phyloP scores from a whole-genome alignment of 495 filamentous ascomycete species.

The Penicillium samsonianum region DNA sequence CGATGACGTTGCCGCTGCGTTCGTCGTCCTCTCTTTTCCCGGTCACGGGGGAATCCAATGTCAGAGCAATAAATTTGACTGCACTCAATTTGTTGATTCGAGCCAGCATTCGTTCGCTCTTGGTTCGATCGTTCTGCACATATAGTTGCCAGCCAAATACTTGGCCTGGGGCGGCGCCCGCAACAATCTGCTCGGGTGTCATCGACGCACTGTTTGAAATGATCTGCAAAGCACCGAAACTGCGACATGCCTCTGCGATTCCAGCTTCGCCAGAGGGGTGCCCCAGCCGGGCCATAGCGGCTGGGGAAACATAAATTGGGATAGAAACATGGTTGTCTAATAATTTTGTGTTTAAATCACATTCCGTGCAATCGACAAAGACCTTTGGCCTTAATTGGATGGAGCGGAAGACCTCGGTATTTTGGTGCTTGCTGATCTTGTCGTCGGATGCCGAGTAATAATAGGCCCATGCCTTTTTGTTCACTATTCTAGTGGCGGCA shows the following conservation, averaged over 20 bases:
- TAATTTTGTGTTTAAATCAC: constrained; percentile 66
- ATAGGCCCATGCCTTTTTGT: constrained; percentile 85
- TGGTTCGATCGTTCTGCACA: constrained; percentile 74
- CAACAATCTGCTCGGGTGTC: constrained; percentile 83
- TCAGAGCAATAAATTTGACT: constrained; percentile 79
- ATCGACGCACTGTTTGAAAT: constrained; percentile 86
- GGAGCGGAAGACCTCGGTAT: constrained; percentile 71
- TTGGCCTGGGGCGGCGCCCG: constrained; percentile 62
- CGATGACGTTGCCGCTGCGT: constrained; percentile 49
- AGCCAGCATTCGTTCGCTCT: constrained; percentile 76
- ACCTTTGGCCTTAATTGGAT: constrained; percentile 84
- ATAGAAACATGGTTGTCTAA: constrained; percentile 66
- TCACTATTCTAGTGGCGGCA: constrained; percentile 43
- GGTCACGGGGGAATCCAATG: constrained; percentile 83
- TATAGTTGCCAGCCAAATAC: constrained; percentile 92
- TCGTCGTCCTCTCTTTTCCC: constrained; percentile 90
- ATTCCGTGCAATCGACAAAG: constrained; percentile 76
- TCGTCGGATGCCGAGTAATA: constrained; percentile 90
- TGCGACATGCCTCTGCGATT: constrained; percentile 74
- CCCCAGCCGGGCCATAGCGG: constrained; percentile 86
- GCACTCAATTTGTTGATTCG: constrained; percentile 67
- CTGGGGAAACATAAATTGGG: constrained; percentile 82
- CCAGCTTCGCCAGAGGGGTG: constrained; percentile 87
- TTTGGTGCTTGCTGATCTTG: constrained; percentile 71
- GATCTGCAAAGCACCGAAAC: constrained; percentile 75